Evolutionary conservation across 2,329 filamentous ascomycete genomes (phyloP).

Genomic region (Cercospora citrullina): DNA sequence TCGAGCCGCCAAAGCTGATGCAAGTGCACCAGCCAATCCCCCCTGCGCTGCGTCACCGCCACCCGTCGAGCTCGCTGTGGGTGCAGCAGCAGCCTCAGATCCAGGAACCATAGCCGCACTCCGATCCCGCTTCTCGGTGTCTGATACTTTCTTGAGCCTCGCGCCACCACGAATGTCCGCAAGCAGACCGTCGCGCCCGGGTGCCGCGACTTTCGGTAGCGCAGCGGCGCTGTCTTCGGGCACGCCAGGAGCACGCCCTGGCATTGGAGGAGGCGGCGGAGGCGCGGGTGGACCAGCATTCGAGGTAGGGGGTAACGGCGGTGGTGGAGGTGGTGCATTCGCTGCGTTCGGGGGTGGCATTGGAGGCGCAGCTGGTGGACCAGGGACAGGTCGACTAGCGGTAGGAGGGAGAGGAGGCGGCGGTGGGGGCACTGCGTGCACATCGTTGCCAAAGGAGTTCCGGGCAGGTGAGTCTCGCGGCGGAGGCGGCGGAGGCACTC

Average conservation of each 20-base stretch:
- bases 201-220: conserved; percentile 19
- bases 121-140: conserved; percentile 68
- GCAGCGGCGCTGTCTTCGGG: conserved; percentile 45
- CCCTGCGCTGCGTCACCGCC: conserved; percentile 50
- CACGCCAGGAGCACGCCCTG: conserved; percentile 43
- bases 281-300: conserved; percentile 40
- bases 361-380: conserved; percentile 47
- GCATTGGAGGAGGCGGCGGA: conserved; percentile 47
- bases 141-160: conserved; percentile 71
- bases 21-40: conserved; percentile 58
- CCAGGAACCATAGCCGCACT: conserved; percentile 65
- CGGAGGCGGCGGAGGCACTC: conserved; percentile 42
- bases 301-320: conserved; percentile 20
- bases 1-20: conserved; percentile 78
- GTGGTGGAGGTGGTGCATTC: conserved; percentile 15
- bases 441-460: conserved; percentile 39
- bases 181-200: conserved; percentile 61
- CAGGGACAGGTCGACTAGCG: conserved; percentile 35
- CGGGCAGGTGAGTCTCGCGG: conserved; percentile 64
- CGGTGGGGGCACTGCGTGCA: conserved; percentile 29
- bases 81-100: conserved; percentile 53
- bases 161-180: conserved; percentile 70
- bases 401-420: conserved; percentile 40
- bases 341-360: conserved; percentile 44
- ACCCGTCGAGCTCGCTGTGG: conserved; percentile 55